Evolutionary conservation across 2,329 filamentous ascomycete genomes (phyloP).

Genomic region (Trichoderma polysporum): DNA sequence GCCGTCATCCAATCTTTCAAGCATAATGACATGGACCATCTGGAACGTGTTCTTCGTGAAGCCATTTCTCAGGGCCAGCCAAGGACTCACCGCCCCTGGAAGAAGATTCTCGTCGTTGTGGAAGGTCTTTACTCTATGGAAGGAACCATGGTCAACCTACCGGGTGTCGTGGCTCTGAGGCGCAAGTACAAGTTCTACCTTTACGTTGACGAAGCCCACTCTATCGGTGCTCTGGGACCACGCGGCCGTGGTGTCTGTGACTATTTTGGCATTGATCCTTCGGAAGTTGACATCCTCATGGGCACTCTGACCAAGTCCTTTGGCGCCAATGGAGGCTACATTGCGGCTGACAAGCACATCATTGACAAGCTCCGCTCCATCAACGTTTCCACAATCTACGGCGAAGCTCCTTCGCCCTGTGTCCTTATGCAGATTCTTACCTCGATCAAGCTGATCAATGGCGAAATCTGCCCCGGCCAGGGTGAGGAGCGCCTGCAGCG

Average conservation of each 20-base stretch:
- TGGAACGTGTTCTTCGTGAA: constrained; percentile 84
- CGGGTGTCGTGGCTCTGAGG: constrained; percentile 81
- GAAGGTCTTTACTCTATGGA: constrained; percentile 99
- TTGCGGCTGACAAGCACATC: constrained; percentile 83
- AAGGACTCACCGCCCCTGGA: constrained; percentile 97
- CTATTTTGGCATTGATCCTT: constrained; percentile 88
- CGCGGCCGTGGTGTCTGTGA: constrained; percentile 91
- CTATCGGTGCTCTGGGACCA: constrained; percentile 87
- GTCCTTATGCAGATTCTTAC: constrained; percentile 89
- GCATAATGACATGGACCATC: constrained; percentile 90
- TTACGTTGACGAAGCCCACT: constrained; percentile 96
- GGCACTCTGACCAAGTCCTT: constrained; percentile 98
- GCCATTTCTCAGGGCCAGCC: constrained; percentile 95
- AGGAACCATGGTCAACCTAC: constrained; percentile 97
- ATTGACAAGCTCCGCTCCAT: constrained; percentile 87
- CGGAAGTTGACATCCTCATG: constrained; percentile 93
- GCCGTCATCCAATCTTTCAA: constrained; percentile 96
- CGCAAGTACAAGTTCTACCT: constrained; percentile 96
- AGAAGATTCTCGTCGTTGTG: constrained; percentile 95
- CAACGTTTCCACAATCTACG: constrained; percentile 83
- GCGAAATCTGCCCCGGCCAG: constrained; percentile 84
- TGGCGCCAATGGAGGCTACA: constrained; percentile 94
- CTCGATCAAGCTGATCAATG: constrained; percentile 83
- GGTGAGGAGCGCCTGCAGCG: constrained; percentile 94
- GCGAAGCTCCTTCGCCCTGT: constrained; percentile 82